Conservation (phyloP, 805 yeast genomes). For the Yamadazyma takamatsuzukensis region DNA sequence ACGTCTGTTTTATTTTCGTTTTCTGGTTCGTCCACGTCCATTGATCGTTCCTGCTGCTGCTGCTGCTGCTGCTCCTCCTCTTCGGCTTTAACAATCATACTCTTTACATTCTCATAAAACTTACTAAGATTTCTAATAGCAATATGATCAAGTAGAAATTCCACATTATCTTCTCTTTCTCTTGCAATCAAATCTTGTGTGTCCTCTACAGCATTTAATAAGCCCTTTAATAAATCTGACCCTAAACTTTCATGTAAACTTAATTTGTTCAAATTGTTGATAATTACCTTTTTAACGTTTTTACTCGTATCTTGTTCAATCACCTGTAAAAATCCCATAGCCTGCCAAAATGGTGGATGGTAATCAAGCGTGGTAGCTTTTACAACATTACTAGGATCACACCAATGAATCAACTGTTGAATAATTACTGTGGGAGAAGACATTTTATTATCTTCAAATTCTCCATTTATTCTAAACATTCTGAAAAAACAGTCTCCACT, state of each 20-base stretch:
- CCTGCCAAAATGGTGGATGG: conserved; percentile 54
- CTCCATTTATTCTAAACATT: conserved; percentile 39
- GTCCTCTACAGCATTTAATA: conserved; percentile 30
- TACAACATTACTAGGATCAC: conserved; percentile 70
- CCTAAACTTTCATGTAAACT: conserved; percentile 26
- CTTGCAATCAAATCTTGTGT: conserved; percentile 24
- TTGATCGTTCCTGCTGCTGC: background rate
- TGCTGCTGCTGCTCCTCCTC: conserved; percentile 14
- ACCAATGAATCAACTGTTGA: conserved; percentile 79
- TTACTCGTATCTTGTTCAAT: conserved; percentile 51
- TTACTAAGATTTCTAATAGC: conserved; percentile 29
- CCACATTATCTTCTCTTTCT: conserved; percentile 18
- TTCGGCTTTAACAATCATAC: conserved; percentile 20
- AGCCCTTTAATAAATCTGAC: conserved; percentile 25
- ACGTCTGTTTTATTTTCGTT: conserved; percentile 8
- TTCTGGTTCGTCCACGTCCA: background rate
- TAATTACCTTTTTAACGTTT: conserved; percentile 48
- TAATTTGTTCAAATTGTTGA: conserved; percentile 49
- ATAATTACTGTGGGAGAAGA: conserved; percentile 47
- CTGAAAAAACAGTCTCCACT: conserved; percentile 66
- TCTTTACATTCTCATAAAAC: conserved; percentile 24
- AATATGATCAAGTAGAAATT: conserved; percentile 29
- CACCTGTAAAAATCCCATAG: conserved; percentile 49
- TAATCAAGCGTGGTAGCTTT: conserved; percentile 34
- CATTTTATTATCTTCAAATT: conserved; percentile 30